phyloP scores from a whole-genome alignment of 2,329 filamentous ascomycete genomes.

The Diplocarpon mali region DNA sequence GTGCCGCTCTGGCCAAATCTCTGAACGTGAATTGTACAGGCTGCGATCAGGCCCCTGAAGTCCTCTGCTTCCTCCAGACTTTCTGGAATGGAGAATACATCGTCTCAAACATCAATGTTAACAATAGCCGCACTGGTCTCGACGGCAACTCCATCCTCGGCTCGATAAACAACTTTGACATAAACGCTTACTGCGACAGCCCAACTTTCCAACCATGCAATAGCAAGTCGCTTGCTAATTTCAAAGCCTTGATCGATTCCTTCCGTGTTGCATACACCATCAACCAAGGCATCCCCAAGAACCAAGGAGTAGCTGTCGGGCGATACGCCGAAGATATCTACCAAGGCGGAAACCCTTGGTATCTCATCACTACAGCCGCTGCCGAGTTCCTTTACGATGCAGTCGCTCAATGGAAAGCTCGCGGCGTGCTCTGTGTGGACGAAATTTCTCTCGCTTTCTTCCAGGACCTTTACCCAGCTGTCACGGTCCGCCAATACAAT shows the following conservation, averaged over 20 bases:
- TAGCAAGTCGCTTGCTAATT: constrained; percentile 54
- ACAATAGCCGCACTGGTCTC: constrained; percentile 52
- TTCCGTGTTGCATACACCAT: constrained; percentile 57
- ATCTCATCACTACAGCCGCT: constrained; percentile 61
- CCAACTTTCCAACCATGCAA: constrained; percentile 58
- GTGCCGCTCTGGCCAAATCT: constrained; percentile 49
- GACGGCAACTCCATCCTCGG: constrained; percentile 61
- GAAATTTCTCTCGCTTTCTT: constrained; percentile 60
- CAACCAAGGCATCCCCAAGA: constrained; percentile 51
- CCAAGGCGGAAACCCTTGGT: constrained; percentile 72
- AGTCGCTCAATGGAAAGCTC: constrained; percentile 55
- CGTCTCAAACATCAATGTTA: constrained; percentile 55
- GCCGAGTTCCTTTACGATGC: constrained; percentile 74
- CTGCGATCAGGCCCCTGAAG: constrained; percentile 55
- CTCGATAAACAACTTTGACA: constrained; percentile 59
- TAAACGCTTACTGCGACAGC: constrained; percentile 53
- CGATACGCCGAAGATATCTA: constrained; percentile 64
- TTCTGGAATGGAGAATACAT: constrained; percentile 63
- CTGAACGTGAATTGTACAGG: constrained; percentile 48
- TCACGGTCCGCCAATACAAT: constrained; percentile 51
- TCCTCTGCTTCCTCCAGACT: constrained; percentile 61
- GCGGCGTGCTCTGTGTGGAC: constrained; percentile 52
- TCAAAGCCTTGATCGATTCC: constrained; percentile 62
- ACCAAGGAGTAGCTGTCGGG: constrained; percentile 52
- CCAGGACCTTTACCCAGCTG: constrained; percentile 47